Evolutionary conservation across 768 basidiomycete genomes (phyloP).

Genomic region (Suillus placidus): DNA sequence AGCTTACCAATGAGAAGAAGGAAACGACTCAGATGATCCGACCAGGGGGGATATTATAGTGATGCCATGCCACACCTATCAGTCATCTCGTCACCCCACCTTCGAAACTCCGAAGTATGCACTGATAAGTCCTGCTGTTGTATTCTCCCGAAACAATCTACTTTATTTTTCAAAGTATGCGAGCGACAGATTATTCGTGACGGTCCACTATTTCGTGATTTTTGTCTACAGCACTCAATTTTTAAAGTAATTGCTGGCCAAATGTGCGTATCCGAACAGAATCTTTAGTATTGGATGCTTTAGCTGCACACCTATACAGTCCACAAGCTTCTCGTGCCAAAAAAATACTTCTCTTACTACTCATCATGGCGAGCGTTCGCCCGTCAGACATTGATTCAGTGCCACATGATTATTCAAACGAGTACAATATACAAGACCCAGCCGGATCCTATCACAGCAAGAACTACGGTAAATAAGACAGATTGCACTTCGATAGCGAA

Average conservation of each 20-base stretch:
- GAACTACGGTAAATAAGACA: conserved; percentile 2
- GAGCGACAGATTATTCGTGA: neutral
- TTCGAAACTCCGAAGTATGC: neutral
- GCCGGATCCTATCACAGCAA: conserved; percentile 7
- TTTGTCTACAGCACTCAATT: too few relatives aligned
- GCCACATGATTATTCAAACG: conserved; percentile 9
- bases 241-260: too few relatives aligned
- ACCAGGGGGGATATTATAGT: neutral
- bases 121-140: neutral
- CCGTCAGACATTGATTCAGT: neutral
- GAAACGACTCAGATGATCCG: neutral
- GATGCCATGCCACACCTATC: neutral
- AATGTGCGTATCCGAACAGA: too few relatives aligned
- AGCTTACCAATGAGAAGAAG: neutral
- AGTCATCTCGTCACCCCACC: neutral
- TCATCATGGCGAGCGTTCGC: neutral
- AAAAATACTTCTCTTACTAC: neutral
- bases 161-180: neutral
- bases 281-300: too few relatives aligned
- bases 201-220: too few relatives aligned
- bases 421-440: conserved; percentile 9
- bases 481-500: neutral
- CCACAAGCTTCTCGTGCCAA: too few relatives aligned
- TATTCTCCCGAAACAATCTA: neutral
- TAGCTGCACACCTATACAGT: too few relatives aligned